These are phyloP conservation scores for Fimicolochytrium jonesii DNA, from an alignment of 192 early-diverging fungal species.

Conservation along the genomic window DNA sequence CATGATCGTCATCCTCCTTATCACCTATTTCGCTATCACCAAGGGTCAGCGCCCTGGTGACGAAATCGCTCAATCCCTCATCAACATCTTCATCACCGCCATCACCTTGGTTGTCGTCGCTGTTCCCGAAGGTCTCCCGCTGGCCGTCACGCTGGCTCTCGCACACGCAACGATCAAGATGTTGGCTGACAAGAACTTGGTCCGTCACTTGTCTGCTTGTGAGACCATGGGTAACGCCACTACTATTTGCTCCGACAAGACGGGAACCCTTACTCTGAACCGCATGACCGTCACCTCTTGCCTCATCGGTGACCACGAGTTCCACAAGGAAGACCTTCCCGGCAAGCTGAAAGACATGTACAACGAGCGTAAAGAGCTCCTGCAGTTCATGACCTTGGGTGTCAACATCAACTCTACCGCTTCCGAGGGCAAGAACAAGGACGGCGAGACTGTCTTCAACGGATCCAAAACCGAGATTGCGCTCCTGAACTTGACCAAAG, in stretches of 20 bases:
- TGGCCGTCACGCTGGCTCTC: constrained; percentile 94
- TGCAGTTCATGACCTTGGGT: constrained; percentile 62
- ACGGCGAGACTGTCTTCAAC: constrained; percentile 42
- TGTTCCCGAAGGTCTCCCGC: constrained; percentile 94
- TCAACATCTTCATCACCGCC: constrained; percentile 77
- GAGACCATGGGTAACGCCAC: constrained; percentile 99
- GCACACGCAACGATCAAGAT: constrained; percentile 92
- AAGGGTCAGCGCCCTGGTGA: constrained; percentile 3
- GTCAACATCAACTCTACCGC: constrained; percentile 72
- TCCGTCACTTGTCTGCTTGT: constrained; percentile 91
- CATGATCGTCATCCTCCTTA: constrained; percentile 84
- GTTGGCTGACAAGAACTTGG: constrained; percentile 97
- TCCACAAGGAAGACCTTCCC: constrained; percentile 46
- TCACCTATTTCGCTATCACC: constrained; percentile 71
- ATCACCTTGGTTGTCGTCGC: constrained; percentile 96
- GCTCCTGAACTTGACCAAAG: constrained; percentile 70
- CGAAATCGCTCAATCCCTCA: constrained; percentile 16
- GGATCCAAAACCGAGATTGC: constrained; percentile 98
- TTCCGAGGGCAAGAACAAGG: constrained; percentile 39
- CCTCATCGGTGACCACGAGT: constrained; percentile 64
- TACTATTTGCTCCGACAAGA: constrained; percentile 98
- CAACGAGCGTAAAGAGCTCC: constrained; percentile 25
- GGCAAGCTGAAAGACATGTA: constrained; percentile 26
- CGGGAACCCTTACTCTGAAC: constrained; percentile 97
- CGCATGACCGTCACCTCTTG: constrained; percentile 95